Conservation (phyloP, 1,139 yeast genomes). For the Zygosaccharomyces sapae region DNA sequence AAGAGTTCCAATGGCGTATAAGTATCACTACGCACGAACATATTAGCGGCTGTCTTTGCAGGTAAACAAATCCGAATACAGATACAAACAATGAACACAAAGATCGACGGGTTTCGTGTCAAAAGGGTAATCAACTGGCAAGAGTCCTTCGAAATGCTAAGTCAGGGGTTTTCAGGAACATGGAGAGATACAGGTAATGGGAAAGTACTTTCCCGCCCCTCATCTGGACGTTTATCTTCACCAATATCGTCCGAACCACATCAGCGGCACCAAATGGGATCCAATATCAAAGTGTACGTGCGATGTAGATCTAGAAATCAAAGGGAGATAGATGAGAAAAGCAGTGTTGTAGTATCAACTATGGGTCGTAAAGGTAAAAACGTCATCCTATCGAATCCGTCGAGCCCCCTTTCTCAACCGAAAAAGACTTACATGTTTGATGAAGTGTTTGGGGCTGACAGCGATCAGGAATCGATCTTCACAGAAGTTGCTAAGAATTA, state of each 20-base stretch:
- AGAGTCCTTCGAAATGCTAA: neutral
- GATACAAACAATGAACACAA: neutral
- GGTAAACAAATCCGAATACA: no score
- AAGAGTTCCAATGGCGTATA: neutral
- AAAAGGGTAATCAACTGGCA: neutral
- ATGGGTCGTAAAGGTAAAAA: slow-evolving; percentile 37
- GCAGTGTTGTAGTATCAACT: slow-evolving; percentile 57
- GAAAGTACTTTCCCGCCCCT: neutral
- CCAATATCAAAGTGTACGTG: slow-evolving; percentile 70
- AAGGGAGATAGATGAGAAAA: slow-evolving; percentile 60
- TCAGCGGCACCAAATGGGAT: slow-evolving; percentile 16
- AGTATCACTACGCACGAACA: neutral
- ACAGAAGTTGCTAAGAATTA: slow-evolving; percentile 58
- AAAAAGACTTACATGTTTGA: slow-evolving; percentile 59
- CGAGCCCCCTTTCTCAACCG: slow-evolving; percentile 25
- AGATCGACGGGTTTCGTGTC: neutral
- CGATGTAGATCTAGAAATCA: slow-evolving; percentile 74
- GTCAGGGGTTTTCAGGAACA: neutral
- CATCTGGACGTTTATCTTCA: slow-evolving; percentile 4
- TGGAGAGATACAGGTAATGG: neutral
- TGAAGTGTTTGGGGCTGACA: slow-evolving; percentile 68
- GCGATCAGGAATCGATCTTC: slow-evolving; percentile 59
- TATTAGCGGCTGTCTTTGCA: slow-evolving; percentile 3
- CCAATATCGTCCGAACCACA: neutral
- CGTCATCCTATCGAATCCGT: slow-evolving; percentile 34